Conservation (phyloP, 179 eudicot species). For the Beta macrorhiza region DNA sequence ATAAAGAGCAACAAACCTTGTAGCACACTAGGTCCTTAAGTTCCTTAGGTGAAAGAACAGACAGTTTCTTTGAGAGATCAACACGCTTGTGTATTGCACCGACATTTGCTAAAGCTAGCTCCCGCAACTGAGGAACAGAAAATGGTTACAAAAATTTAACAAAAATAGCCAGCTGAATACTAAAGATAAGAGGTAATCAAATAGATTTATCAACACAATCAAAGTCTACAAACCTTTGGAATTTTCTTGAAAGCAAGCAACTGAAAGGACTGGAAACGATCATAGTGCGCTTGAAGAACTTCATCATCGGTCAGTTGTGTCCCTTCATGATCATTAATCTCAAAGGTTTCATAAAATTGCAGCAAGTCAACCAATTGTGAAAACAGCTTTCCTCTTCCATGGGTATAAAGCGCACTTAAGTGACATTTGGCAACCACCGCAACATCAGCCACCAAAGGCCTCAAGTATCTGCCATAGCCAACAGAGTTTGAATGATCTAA, state of each 20-base stretch:
- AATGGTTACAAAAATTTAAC: slow-evolving; percentile 8
- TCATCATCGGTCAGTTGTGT: slow-evolving; percentile 93
- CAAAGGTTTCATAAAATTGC: slow-evolving; percentile 91
- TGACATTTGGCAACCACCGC: slow-evolving; percentile 98
- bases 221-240: slow-evolving; percentile 62
- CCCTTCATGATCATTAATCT: slow-evolving; percentile 83
- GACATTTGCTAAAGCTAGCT: slow-evolving; percentile 84
- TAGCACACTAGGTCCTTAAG: slow-evolving; percentile 81
- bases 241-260: slow-evolving; percentile 79
- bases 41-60: slow-evolving; percentile 73
- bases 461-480: slow-evolving; percentile 58
- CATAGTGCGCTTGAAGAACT: slow-evolving; percentile 91
- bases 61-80: slow-evolving; percentile 83
- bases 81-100: slow-evolving; percentile 79
- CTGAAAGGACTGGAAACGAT: slow-evolving; percentile 88
- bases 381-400: slow-evolving; percentile 85
- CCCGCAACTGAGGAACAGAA: slow-evolving; percentile 58
- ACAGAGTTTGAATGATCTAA: slow-evolving; percentile 20
- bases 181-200: slow-evolving; percentile 1
- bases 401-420: slow-evolving; percentile 80
- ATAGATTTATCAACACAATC: neutral
- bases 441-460: slow-evolving; percentile 92
- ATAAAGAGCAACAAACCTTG: slow-evolving; percentile 45
- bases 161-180: slow-evolving; percentile 2
- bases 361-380: slow-evolving; percentile 94